A percentile compares a stretch with the other conserved stretches of the same genome.
These are phyloP conservation scores for Nigrospora osmanthi DNA, from an alignment of 2,329 filamentous ascomycete genomes.

Conservation along the genomic window DNA sequence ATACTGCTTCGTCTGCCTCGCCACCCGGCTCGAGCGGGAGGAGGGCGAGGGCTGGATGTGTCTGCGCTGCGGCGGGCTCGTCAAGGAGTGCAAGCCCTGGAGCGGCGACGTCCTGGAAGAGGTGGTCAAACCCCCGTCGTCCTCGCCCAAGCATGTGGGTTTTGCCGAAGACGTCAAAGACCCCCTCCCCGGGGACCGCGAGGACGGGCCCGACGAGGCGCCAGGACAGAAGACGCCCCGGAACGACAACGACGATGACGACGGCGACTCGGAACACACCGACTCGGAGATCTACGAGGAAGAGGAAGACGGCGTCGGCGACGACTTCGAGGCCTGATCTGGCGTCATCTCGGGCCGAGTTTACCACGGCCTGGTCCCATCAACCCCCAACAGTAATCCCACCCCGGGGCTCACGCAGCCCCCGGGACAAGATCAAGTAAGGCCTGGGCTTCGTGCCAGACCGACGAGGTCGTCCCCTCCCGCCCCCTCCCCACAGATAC, in stretches of 20 bases:
- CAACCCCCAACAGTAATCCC: neutral
- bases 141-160: slow-evolving; percentile 48
- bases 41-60: slow-evolving; percentile 94
- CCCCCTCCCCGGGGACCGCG: slow-evolving; percentile 13
- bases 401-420: too few relatives aligned
- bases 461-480: too few relatives aligned
- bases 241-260: slow-evolving; percentile 1
- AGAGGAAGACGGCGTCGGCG: slow-evolving; percentile 20
- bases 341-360: neutral
- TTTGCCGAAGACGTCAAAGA: slow-evolving; percentile 46
- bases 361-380: neutral
- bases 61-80: slow-evolving; percentile 74
- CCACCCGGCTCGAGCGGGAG: slow-evolving; percentile 80
- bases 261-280: slow-evolving; percentile 12
- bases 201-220: slow-evolving; percentile 5
- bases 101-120: slow-evolving; percentile 75
- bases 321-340: slow-evolving; percentile 16
- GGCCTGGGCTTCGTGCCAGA: too few relatives aligned
- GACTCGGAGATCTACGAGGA: slow-evolving; percentile 24
- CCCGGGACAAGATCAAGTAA: too few relatives aligned
- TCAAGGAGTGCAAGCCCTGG: slow-evolving; percentile 87
- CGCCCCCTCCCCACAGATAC: too few relatives aligned
- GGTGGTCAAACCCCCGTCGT: slow-evolving; percentile 26
- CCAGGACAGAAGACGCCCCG: slow-evolving; percentile 4
- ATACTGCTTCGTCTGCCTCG: slow-evolving; percentile 95